A percentile compares a stretch with the other conserved stretches of the same genome.
Conservation (phyloP, 805 yeast species). For the Kazachstania kunashirensis region DNA sequence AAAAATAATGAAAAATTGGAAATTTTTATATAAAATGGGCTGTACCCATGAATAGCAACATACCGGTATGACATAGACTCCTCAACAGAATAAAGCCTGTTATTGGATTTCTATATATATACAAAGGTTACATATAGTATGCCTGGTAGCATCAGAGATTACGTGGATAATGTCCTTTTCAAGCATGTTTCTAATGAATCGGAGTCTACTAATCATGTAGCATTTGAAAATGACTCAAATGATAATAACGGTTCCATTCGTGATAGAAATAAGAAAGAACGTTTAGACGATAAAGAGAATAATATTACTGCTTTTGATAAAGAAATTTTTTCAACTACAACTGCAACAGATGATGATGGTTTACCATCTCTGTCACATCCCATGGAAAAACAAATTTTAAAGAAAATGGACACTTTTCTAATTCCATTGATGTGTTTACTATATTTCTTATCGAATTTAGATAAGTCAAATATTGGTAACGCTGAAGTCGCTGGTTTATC, state of each 20-base stretch:
- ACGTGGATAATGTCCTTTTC: constrained; percentile 7
- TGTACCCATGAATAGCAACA: too few species aligned
- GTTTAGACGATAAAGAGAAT: not conserved
- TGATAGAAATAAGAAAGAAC: not conserved
- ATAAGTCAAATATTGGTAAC: constrained; percentile 50
- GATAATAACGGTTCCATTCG: not conserved
- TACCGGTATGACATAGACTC: too few species aligned
- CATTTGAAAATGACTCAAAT: not conserved
- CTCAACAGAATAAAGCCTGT: too few species aligned
- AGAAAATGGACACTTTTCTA: constrained; percentile 35
- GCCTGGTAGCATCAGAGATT: constrained; percentile 7
- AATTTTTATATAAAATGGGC: too few species aligned
- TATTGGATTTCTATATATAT: too few species aligned
- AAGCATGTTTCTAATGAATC: not conserved
- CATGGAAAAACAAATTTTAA: constrained; percentile 29
- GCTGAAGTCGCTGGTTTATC: constrained; percentile 46
- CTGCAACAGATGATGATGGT: constrained; percentile 21
- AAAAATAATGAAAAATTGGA: too few species aligned
- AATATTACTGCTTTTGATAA: constrained; percentile 5
- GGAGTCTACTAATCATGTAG: not conserved
- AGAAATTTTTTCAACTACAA: constrained; percentile 16
- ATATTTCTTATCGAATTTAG: constrained; percentile 41
- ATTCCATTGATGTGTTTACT: constrained; percentile 36
- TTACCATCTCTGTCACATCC: constrained; percentile 23
- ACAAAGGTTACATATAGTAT: too few species aligned